Base-by-base conservation (phyloP, 2,329 filamentous ascomycete genomes). In the Ustilaginoidea virens region DNA sequence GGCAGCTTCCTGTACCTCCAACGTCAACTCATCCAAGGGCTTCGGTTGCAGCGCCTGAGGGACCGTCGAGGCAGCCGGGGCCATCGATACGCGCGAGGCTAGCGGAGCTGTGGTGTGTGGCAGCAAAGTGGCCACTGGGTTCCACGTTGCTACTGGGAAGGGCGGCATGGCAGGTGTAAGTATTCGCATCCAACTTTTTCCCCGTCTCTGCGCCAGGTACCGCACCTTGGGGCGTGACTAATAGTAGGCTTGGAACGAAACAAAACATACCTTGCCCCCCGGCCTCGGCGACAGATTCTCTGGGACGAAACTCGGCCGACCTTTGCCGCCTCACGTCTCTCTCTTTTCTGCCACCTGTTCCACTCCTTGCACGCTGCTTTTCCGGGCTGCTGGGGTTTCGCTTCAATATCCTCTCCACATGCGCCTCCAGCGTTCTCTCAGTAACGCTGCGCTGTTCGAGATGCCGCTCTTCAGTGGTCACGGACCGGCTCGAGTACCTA, bases 1-100 rank as follows among this genome's bases (percentile, higher is more conserved):
- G 7, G 74, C 80, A 15, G 74, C 71, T 55, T 98, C 90, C 51
- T 98, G 90, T 3, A 70, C 69, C 39, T 92, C 79, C 17, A 92
- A 58, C 1, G 74, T 74, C 34, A 96, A 57, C 33, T 80, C 72
- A 32, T 66, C 61, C 11, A 96, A 61, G 24, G 81, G 74, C 27
- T 85, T 61, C 6, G 68, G 58, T 28, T 69, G 56, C 2, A 86
- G 85, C 17, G 80, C 73, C 36, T 74, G 63, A 4, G 77, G 76
- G 9, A 86, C 81, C 20, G 87, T 62, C 21, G 59, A 75, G 2
- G 83, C 81, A 27, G 92, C 59, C 3, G 87, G 87, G 13, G 80
- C 70, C 33, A 66, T 60, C 5, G 65, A 66, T 39, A 69, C 55
- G 42, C 66, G 58, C 25, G 55, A 75, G 7, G 85, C 83, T 28